Conservation (phyloP, 2,329 filamentous ascomycete species). For the Ascochyta rabiei region DNA sequence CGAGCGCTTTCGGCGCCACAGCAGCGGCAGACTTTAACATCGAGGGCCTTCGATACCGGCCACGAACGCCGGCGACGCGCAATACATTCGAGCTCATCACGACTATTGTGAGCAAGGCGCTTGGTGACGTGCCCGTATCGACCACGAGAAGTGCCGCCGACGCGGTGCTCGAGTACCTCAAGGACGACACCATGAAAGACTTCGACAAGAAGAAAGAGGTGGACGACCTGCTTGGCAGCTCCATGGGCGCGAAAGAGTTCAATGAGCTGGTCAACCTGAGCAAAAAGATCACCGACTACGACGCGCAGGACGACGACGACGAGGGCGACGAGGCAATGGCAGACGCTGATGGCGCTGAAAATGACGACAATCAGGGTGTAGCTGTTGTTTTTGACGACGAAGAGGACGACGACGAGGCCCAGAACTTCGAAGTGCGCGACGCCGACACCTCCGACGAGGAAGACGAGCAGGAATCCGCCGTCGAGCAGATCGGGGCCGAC, state of each 20-base stretch:
- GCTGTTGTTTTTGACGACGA: constrained; percentile 96
- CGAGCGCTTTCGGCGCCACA: constrained; percentile 69
- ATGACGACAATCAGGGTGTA: constrained; percentile 90
- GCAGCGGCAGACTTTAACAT: constrained; percentile 83
- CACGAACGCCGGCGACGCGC: constrained; percentile 86
- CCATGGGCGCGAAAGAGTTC: constrained; percentile 86
- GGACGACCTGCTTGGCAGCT: constrained; percentile 87
- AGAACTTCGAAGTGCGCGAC: constrained; percentile 86
- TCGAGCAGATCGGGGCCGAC: constrained; percentile 62
- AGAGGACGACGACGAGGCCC: constrained; percentile 76
- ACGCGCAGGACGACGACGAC: constrained; percentile 94
- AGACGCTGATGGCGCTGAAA: constrained; percentile 68
- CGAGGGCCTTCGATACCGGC: constrained; percentile 90
- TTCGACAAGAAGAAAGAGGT: constrained; percentile 98
- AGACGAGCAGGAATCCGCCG: constrained; percentile 67
- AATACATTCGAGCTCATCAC: constrained; percentile 94
- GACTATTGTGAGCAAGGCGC: constrained; percentile 82
- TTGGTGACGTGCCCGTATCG: constrained; percentile 92
- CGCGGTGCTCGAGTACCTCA: constrained; percentile 86
- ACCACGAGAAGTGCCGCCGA: constrained; percentile 94
- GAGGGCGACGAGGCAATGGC: constrained; percentile 69
- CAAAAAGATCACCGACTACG: constrained; percentile 99
- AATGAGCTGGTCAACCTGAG: constrained; percentile 95
- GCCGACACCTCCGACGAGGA: constrained; percentile 79
- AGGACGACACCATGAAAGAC: constrained; percentile 95